Base-by-base conservation (phyloP, 345 rosid species). In the Boechera stricta region DNA sequence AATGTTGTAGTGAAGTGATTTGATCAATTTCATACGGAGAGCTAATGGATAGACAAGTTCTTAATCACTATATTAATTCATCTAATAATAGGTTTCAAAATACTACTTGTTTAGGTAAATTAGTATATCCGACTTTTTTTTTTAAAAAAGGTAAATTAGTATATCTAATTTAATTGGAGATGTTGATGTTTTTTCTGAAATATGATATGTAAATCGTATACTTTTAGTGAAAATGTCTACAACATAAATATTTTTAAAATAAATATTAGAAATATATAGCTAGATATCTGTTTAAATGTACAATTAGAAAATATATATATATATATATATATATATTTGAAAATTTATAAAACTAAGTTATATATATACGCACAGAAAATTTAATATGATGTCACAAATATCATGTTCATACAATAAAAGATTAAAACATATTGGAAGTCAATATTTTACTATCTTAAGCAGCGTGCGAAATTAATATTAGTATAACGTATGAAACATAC, bases 1-100 rank as follows among this genome's bases (percentile, higher is more conserved):
- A 16, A 44, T 57, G 55, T 57, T 18, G 52, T 70, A 57, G 56
- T 57, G 65, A 57, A 44, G 35, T 71, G 56, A 32, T 58, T 33
- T 71, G 58, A 26, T 60, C 48, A 48, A 35, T 3, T 13, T 47
- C 12, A 24, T 47, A 71, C 26, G 5, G 24, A 47, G 7, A 51
- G 1, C 13, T 52, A 38, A 13, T 45, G 33, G 0, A 31, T 15
- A 71, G n/a, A 71, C 39, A 60, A 36, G 10, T 59, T 47, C 49
- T 59, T 10, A 4, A 8, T 48, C 57, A 60, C 16, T 24, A 31
- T 29, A 31, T 11, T 15, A n/a, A 18, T 48, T 72, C 39, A 60
- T 38, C 24, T 58, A 47, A 59, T 48, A 32, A 13, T 2, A 60
- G 7, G 49, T 47, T 39, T 56, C 47, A 32, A 13, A 15, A 48